These are phyloP conservation scores for Phytophthora hybrid DNA, from an alignment of 352 stramenopile genomes.

Conservation along the genomic window DNA sequence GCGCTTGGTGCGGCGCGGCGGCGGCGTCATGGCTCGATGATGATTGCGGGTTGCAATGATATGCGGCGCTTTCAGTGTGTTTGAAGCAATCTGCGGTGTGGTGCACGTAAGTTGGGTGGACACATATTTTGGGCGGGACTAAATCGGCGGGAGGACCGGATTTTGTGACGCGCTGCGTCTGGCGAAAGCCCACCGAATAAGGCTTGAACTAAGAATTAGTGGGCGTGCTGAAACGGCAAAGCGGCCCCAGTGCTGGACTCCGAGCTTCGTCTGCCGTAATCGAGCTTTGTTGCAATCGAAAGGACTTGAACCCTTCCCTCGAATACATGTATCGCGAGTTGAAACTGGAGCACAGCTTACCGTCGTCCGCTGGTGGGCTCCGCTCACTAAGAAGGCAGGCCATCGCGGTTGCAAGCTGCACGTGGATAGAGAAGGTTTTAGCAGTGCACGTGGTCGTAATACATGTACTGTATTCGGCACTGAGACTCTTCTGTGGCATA, in stretches of 20 bases:
- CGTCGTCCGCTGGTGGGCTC: constrained; percentile 3
- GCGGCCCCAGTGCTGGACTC: background rate
- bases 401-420: no score
- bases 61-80: background rate
- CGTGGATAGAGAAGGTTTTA: no score
- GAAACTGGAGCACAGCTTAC: background rate
- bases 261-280: constrained; percentile 8
- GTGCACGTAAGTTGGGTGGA: background rate
- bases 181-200: constrained; percentile 5
- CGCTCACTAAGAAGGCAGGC: no score
- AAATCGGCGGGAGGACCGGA: background rate
- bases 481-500: no score
- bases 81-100: constrained; percentile 5
- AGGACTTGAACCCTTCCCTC: background rate
- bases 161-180: background rate
- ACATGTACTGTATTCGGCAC: no score
- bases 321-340: constrained; percentile 8
- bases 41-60: background rate
- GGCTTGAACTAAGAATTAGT: background rate
- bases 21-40: constrained; percentile 19
- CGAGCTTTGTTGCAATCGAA: constrained; percentile 5
- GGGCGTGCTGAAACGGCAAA: background rate
- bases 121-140: background rate
- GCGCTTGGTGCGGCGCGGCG: constrained; percentile 32
- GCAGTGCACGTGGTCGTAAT: no score